Percentiles rank a stretch among this genome's conserved stretches.
Evolutionary conservation across 2,329 filamentous ascomycete genomes (phyloP).

Genomic region (Shiraia sp.): DNA sequence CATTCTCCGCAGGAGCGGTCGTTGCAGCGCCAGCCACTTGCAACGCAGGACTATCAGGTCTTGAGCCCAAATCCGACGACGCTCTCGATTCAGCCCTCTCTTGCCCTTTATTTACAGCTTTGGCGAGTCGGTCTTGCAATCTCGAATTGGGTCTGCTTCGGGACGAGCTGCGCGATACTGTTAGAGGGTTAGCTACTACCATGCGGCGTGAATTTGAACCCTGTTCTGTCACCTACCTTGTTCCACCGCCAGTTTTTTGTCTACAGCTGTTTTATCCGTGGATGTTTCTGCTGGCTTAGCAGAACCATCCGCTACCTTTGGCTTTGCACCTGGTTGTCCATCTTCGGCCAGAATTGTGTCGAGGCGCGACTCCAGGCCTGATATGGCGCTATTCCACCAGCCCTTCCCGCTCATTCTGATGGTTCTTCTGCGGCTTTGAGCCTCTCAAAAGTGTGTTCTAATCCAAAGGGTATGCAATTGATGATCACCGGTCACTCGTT

Average conservation of each 20-base stretch:
- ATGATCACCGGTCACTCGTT: constrained; percentile 35
- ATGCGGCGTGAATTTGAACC: constrained; percentile 1
- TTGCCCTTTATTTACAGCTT: constrained; percentile 77
- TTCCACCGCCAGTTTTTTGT: constrained; percentile 38
- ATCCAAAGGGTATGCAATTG: constrained; percentile 13
- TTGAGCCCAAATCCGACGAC: constrained; percentile 56
- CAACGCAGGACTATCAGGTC: constrained; percentile 57
- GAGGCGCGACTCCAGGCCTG: constrained; percentile 88
- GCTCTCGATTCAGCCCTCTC: constrained; percentile 53
- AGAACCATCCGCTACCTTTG: constrained; percentile 45
- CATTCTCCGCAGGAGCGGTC: constrained; percentile 39
- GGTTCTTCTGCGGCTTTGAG: background rate
- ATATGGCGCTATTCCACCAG: constrained; percentile 73
- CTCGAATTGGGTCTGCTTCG: constrained; percentile 74
- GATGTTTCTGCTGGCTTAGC: constrained; percentile 30
- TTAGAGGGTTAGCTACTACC: constrained; percentile 39
- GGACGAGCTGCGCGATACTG: constrained; percentile 66
- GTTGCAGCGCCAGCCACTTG: constrained; percentile 16
- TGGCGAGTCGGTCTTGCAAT: constrained; percentile 85
- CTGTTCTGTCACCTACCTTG: constrained; percentile 29
- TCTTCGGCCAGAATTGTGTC: constrained; percentile 90
- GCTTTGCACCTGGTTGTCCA: constrained; percentile 56
- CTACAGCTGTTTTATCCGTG: constrained; percentile 28
- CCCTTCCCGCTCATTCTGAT: constrained; percentile 35
- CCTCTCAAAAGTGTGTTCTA: constrained; percentile 1